Conservation (phyloP, 345 rosid species). For the Aegle marmelos region DNA sequence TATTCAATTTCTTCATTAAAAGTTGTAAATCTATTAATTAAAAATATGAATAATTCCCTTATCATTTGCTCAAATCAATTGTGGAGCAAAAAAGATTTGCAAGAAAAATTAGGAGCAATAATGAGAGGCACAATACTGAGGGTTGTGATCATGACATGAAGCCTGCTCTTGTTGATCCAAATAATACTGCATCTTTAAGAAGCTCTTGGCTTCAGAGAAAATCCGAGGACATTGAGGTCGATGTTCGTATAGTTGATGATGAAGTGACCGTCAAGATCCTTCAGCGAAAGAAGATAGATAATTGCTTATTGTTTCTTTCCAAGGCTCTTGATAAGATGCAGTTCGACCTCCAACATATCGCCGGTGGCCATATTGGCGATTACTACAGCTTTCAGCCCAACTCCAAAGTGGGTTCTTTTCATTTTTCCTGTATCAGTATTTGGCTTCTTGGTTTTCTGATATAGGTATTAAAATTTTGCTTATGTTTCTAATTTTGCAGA, state of each 20-base stretch:
- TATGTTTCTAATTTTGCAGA: constrained; percentile 20
- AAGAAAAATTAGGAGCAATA: constrained; percentile 33
- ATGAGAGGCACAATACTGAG: constrained; percentile 41
- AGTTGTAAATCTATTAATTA: no score
- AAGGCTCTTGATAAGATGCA: constrained; percentile 76
- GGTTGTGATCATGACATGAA: constrained; percentile 25
- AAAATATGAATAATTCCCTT: no score
- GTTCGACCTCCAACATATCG: constrained; percentile 78
- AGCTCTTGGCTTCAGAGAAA: constrained; percentile 92
- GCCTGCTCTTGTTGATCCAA: constrained; percentile 27
- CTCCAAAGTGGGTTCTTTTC: constrained; percentile 54
- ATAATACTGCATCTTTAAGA: constrained; percentile 38
- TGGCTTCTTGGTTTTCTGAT: neutral
- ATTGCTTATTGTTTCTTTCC: constrained; percentile 65
- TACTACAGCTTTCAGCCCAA: constrained; percentile 70
- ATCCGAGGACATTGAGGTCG: constrained; percentile 77
- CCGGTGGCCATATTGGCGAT: constrained; percentile 88
- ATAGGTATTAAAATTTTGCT: neutral
- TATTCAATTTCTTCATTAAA: no score
- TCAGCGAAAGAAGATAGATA: constrained; percentile 69
- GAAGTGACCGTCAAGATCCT: constrained; percentile 85
- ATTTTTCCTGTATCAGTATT: neutral
- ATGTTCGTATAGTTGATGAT: constrained; percentile 77
- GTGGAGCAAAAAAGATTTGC: constrained; percentile 70
- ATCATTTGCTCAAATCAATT: constrained; percentile 47